These are phyloP conservation scores for Begonia peltatifolia DNA, from an alignment of 306 rosid species.

Conservation along the genomic window DNA sequence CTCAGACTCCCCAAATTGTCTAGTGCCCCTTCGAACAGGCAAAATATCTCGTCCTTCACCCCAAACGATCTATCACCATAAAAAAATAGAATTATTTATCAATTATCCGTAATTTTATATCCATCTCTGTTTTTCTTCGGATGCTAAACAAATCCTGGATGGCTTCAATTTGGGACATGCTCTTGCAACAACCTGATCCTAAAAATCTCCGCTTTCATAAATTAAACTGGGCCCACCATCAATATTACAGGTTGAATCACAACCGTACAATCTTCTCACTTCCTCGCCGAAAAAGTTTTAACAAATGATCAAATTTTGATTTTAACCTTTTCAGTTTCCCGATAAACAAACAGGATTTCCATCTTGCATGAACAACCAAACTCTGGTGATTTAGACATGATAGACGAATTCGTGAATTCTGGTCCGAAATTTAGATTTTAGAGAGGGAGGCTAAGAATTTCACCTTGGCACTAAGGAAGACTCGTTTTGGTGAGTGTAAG, in stretches of 20 bases:
- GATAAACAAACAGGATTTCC: too few species aligned
- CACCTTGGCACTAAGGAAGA: slow-evolving; percentile 72
- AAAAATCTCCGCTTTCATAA: not conserved
- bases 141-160: too few species aligned
- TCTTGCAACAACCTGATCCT: not conserved
- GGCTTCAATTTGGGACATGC: too few species aligned
- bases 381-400: too few species aligned
- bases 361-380: too few species aligned
- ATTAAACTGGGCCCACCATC: not conserved
- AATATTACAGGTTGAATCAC: not conserved
- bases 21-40: slow-evolving; percentile 76
- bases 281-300: too few species aligned
- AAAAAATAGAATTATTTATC: too few species aligned
- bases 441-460: not conserved
- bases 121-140: too few species aligned
- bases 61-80: slow-evolving; percentile 62
- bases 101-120: too few species aligned
- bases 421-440: too few species aligned
- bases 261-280: too few species aligned
- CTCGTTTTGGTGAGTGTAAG: slow-evolving; percentile 63
- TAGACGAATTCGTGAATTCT: too few species aligned
- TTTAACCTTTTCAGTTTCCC: not conserved
- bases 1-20: slow-evolving; percentile 80
- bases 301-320: not conserved
- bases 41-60: slow-evolving; percentile 84